A percentile compares a stretch with the other conserved stretches of the same genome.
phyloP scores from a whole-genome alignment of 331 rosid species.

The Arachis monticola region DNA sequence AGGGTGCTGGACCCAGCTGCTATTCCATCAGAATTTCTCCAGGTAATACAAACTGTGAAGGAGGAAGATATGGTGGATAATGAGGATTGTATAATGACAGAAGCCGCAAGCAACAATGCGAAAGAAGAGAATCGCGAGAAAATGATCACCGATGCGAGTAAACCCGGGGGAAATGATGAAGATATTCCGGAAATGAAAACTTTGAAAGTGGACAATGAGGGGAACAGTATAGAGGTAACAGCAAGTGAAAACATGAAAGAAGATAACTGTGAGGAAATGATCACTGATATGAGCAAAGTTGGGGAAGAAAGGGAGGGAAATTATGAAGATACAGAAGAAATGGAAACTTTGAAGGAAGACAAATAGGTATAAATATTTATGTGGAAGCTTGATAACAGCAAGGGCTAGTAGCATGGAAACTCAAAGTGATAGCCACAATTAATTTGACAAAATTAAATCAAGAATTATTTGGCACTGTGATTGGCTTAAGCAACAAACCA shows the following conservation, averaged over 20 bases:
- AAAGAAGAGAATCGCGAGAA: neutral
- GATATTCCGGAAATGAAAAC: neutral
- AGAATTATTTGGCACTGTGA: conserved; percentile 24
- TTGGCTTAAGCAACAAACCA: neutral
- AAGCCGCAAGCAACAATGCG: neutral
- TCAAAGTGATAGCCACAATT: conserved; percentile 28
- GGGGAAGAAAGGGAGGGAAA: conserved; percentile 29
- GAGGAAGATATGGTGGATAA: conserved; percentile 35
- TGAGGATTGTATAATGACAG: conserved; percentile 23
- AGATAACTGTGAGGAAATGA: conserved; percentile 21
- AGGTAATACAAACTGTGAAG: conserved; percentile 40
- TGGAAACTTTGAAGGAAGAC: conserved; percentile 40
- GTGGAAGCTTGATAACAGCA: conserved; percentile 23
- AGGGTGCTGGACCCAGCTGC: conserved; percentile 61
- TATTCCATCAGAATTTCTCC: conserved; percentile 49
- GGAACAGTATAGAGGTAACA: neutral
- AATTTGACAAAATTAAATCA: conserved; percentile 28
- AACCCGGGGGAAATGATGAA: conserved; percentile 6
- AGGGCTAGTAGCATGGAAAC: conserved; percentile 22
- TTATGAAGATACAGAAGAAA: conserved; percentile 3
- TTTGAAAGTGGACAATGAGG: conserved; percentile 4
- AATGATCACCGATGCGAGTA: conserved; percentile 2
- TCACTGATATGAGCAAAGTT: conserved; percentile 3
- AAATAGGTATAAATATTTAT: conserved; percentile 31
- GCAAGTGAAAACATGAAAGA: conserved; percentile 6